Base-by-base conservation (phyloP, 2,329 filamentous ascomycete species). In the Emergomyces pasteurianus region DNA sequence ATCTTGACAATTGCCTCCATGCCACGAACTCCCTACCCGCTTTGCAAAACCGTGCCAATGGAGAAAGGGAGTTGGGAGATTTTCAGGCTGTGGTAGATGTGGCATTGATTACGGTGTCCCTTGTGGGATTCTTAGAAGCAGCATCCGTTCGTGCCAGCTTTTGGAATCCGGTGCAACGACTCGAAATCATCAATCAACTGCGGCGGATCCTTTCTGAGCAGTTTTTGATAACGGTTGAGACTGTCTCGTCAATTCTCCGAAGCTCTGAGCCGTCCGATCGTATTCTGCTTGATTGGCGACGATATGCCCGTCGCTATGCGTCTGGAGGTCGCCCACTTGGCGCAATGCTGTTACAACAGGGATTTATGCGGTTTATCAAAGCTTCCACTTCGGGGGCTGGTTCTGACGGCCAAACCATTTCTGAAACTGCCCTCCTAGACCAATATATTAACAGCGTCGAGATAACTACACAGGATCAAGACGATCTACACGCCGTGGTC, bases 51-150 rank as follows among this genome's bases (percentile, higher is more conserved):
- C 82, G 84, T 56, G 82, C 84, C 60, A 74, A 86, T 14, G 85
- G 75, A 60, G 67, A 72, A 42, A 76, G 74, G 21, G 69, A 71
- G 18, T 65, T 68, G 52, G 67, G 67, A 28, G 68, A 68, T 10
- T 62, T 66, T n/a, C 72, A 87, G 60, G 85, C 89, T 67, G 84
- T 86, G 58, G 79, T 87, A 60, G 80, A 84, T 34, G 84, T 88
- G 58, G 84, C 90, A 58, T 90, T 88, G 21, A 83, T 96, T 65
- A 84, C 88, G 7, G 83, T 95, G 55, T 92, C 92, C 0, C 78
- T 99, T n/a, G 76, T 96, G 28, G 95, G 94, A 0, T 96, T 99
- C 70, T 76, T 99, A 58, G 85, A 92, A 69, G 92, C 91, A 26
- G 86, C 88, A 3, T 86, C 91, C 3, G 84, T 85, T 6, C 85